Conservation (phyloP, 73 alveolate species). For the Uronychia setigera region DNA sequence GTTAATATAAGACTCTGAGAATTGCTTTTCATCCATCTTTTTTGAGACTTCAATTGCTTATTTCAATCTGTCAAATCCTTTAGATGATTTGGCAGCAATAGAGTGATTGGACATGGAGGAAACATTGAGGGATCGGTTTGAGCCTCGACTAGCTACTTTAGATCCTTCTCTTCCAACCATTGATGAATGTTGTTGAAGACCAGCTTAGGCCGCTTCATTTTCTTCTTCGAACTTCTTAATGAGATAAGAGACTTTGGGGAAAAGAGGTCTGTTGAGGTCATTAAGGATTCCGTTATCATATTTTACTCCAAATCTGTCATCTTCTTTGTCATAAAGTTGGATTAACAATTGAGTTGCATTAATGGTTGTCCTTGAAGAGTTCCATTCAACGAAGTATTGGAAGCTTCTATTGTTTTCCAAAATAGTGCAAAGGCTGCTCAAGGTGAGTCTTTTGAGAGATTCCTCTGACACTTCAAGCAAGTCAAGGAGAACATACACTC, state of each 20-base stretch:
- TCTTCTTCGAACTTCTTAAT: slow-evolving; percentile 64
- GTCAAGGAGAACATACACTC: slow-evolving; percentile 90
- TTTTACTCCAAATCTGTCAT: slow-evolving; percentile 84
- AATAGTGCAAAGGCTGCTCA: slow-evolving; percentile 88
- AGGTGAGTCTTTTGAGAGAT: slow-evolving; percentile 84
- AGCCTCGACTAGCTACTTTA: slow-evolving; percentile 1
- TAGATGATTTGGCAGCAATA: slow-evolving; percentile 37
- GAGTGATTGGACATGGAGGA: neutral
- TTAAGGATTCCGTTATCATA: slow-evolving; percentile 86
- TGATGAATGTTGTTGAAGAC: no score
- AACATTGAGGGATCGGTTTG: neutral
- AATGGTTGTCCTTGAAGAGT: slow-evolving; percentile 89
- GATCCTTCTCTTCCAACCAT: neutral
- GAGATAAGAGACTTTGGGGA: slow-evolving; percentile 83
- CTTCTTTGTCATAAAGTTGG: slow-evolving; percentile 91
- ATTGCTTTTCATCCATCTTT: slow-evolving; percentile 36
- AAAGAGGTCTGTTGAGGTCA: slow-evolving; percentile 82
- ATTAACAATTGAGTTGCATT: slow-evolving; percentile 92
- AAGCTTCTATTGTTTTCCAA: slow-evolving; percentile 87
- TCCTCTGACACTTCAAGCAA: slow-evolving; percentile 92
- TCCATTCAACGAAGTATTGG: slow-evolving; percentile 94
- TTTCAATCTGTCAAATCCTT: slow-evolving; percentile 71
- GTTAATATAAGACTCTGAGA: slow-evolving; percentile 77
- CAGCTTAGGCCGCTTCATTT: slow-evolving; percentile 14
- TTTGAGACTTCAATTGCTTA: slow-evolving; percentile 77